Evolutionary conservation across 1,284 basidiomycete species (phyloP).

Genomic region (Filobasidium uniguttulatum): DNA sequence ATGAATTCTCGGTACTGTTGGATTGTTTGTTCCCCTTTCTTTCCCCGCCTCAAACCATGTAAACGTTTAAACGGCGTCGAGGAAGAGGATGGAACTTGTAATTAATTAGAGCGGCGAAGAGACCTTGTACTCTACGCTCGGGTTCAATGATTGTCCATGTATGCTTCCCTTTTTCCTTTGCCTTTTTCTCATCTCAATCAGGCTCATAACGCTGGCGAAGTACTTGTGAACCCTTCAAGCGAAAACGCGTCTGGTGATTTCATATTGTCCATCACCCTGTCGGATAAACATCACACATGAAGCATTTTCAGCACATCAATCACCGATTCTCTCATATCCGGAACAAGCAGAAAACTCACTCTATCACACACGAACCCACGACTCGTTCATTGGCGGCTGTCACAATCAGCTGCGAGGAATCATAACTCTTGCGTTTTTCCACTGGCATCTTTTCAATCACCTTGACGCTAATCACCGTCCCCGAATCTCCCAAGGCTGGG

Average conservation of each 20-base stretch:
- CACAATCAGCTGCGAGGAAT: slow-evolving; percentile 28
- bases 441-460: slow-evolving; percentile 29
- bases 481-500: slow-evolving; percentile 21
- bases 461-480: slow-evolving; percentile 21
- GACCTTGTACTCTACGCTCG: no score
- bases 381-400: slow-evolving; percentile 27
- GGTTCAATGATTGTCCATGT: no score
- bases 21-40: no score
- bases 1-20: no score
- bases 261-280: slow-evolving; percentile 6
- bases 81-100: no score
- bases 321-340: not conserved
- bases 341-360: slow-evolving; percentile 20
- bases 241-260: slow-evolving; percentile 12
- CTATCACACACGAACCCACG: slow-evolving; percentile 27
- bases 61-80: no score
- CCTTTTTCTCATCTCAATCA: no score
- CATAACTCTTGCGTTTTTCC: slow-evolving; percentile 23
- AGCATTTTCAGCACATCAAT: not conserved
- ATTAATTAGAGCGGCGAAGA: no score
- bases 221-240: slow-evolving; percentile 6
- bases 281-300: no score
- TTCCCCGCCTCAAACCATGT: no score
- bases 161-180: no score
- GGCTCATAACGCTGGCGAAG: no score